phyloP scores from a whole-genome alignment of 192 early-diverging fungal species.

The Backusella luteola region DNA sequence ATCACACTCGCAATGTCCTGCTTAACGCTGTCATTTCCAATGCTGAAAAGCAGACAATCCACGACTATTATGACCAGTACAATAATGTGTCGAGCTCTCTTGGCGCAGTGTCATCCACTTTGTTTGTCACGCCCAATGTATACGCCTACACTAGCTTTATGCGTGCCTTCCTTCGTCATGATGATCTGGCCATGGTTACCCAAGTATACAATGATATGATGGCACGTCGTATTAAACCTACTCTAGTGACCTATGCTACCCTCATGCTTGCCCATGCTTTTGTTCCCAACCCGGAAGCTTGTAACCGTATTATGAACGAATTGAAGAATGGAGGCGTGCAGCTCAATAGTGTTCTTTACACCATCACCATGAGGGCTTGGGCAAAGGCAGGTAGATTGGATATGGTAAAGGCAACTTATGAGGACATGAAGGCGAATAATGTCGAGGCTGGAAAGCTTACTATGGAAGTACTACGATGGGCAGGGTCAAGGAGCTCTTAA shows the following conservation, averaged over 20 bases:
- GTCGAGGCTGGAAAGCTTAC: slow-evolving; percentile 29
- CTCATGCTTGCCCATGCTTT: slow-evolving; percentile 42
- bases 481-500: slow-evolving; percentile 1
- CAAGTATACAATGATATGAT: slow-evolving; percentile 37
- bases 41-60: background rate
- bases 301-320: slow-evolving; percentile 18
- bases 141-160: slow-evolving; percentile 41
- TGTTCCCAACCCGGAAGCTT: slow-evolving; percentile 28
- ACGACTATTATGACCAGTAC: slow-evolving; percentile 26
- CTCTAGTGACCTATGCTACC: slow-evolving; percentile 34
- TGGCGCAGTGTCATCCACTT: background rate
- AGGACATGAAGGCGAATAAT: slow-evolving; percentile 33
- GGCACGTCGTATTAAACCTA: slow-evolving; percentile 19
- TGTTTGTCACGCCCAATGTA: slow-evolving; percentile 2
- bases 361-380: slow-evolving; percentile 40
- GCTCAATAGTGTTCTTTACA: slow-evolving; percentile 34
- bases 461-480: slow-evolving; percentile 28
- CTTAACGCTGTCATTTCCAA: slow-evolving; percentile 31
- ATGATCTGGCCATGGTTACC: slow-evolving; percentile 23
- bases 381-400: slow-evolving; percentile 29
- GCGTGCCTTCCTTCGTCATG: slow-evolving; percentile 31
- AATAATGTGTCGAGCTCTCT: background rate
- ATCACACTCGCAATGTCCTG: slow-evolving; percentile 27
- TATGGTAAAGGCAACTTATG: slow-evolving; percentile 27
- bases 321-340: slow-evolving; percentile 19